A percentile compares a stretch with the other conserved stretches of the same genome.
These are phyloP conservation scores for Salix udensis DNA, from an alignment of 345 rosid genomes.

Conservation along the genomic window DNA sequence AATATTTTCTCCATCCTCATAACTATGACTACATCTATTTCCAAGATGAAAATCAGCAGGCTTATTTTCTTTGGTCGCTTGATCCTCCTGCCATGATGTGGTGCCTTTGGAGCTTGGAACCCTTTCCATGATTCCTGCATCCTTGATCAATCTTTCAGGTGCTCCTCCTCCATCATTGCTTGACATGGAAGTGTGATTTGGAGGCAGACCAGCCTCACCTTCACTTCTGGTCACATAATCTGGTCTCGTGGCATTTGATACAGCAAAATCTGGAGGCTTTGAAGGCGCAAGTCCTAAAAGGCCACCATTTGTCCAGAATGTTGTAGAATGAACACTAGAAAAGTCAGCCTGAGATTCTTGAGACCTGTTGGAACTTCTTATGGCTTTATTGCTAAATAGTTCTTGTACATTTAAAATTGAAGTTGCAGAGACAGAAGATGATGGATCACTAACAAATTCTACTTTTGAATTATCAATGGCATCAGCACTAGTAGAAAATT, in stretches of 20 bases:
- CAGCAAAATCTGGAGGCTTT: constrained; percentile 82
- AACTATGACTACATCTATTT: constrained; percentile 21
- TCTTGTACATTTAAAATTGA: constrained; percentile 20
- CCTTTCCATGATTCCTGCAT: constrained; percentile 22
- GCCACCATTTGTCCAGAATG: constrained; percentile 91
- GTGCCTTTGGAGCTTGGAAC: constrained; percentile 20
- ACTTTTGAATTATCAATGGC: constrained; percentile 17
- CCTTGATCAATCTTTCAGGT: constrained; percentile 26
- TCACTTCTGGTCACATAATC: constrained; percentile 25
- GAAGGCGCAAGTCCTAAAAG: constrained; percentile 87
- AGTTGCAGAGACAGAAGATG: background rate
- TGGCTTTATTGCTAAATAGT: constrained; percentile 15
- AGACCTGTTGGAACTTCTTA: constrained; percentile 20
- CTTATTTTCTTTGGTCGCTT: constrained; percentile 29
- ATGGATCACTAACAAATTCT: constrained; percentile 11
- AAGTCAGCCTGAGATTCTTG: constrained; percentile 39
- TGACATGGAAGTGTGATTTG: constrained; percentile 11
- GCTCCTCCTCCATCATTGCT: constrained; percentile 23
- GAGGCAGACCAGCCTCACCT: constrained; percentile 19
- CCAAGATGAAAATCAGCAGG: constrained; percentile 24
- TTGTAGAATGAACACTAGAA: constrained; percentile 40
- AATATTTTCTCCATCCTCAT: constrained; percentile 19
- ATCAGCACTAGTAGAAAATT: constrained; percentile 16
- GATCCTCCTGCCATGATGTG: constrained; percentile 14
- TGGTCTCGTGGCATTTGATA: constrained; percentile 32